A percentile compares a stretch with the other conserved stretches of the same genome.
phyloP scores from a whole-genome alignment of 1,284 basidiomycete species.

The Sanghuangporus baumii region DNA sequence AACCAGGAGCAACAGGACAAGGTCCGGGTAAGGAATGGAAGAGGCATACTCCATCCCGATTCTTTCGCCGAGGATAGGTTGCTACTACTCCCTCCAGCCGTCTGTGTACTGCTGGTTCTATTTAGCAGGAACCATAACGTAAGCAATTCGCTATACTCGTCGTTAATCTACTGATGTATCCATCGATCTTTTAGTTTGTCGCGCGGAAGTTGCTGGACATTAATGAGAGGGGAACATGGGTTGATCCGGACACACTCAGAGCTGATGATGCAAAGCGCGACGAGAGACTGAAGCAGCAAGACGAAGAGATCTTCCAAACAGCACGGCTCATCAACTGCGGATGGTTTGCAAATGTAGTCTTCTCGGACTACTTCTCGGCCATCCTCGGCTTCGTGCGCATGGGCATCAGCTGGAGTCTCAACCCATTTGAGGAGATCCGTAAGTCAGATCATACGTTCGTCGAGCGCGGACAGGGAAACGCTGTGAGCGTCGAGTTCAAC shows the following conservation, averaged over 20 bases:
- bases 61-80: conserved; percentile 73
- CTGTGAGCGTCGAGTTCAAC: conserved; percentile 27
- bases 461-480: conserved; percentile 26
- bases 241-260: conserved; percentile 22
- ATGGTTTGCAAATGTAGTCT: conserved; percentile 27
- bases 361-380: conserved; percentile 24
- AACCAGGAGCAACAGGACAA: conserved; percentile 25
- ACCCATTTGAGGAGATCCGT: conserved; percentile 22
- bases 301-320: conserved; percentile 34
- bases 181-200: conserved; percentile 34
- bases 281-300: conserved; percentile 24
- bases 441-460: conserved; percentile 22
- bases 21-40: conserved; percentile 48
- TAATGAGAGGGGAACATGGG: conserved; percentile 41
- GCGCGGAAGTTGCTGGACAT: conserved; percentile 46
- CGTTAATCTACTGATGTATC: neutral
- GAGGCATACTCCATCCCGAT: conserved; percentile 64
- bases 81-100: conserved; percentile 50
- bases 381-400: conserved; percentile 25
- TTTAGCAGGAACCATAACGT: conserved; percentile 49
- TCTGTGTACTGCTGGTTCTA: conserved; percentile 43
- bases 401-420: conserved; percentile 20
- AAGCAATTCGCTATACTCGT: conserved; percentile 15
- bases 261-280: conserved; percentile 18
- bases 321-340: conserved; percentile 32